Conservation (phyloP, 1,284 basidiomycete species). For the Lentinus polychrous region DNA sequence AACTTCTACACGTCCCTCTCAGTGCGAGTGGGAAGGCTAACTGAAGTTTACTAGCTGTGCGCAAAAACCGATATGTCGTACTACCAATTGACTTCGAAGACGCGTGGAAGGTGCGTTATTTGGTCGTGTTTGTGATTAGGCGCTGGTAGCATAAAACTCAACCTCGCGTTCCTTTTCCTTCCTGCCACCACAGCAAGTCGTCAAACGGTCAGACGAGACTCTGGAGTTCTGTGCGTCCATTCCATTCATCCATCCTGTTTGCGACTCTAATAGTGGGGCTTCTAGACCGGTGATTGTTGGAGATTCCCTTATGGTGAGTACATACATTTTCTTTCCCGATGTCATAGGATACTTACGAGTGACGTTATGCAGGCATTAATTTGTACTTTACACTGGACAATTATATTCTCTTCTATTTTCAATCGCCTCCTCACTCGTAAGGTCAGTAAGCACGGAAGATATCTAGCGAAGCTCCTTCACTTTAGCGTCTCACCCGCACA, state of each 20-base stretch:
- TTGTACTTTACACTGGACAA: conserved; percentile 29
- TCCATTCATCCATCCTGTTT: neutral
- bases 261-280: conserved; percentile 4
- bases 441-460: conserved; percentile 8
- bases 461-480: conserved; percentile 42
- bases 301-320: neutral
- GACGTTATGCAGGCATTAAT: conserved; percentile 16
- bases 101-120: conserved; percentile 89
- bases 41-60: conserved; percentile 58
- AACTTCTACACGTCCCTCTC: conserved; percentile 8
- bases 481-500: conserved; percentile 66
- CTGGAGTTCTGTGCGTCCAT: conserved; percentile 85
- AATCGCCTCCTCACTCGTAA: conserved; percentile 9
- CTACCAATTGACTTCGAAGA: conserved; percentile 97
- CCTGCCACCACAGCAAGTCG: conserved; percentile 65
- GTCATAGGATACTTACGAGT: conserved; percentile 7
- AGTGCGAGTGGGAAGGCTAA: neutral
- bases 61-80: conserved; percentile 98
- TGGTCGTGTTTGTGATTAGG: conserved; percentile 32
- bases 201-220: conserved; percentile 91
- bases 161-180: conserved; percentile 25
- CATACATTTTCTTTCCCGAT: neutral
- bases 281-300: conserved; percentile 41
- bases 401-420: conserved; percentile 14
- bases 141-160: too few species aligned